phyloP scores from a whole-genome alignment of 345 rosid genomes.

The thale cress (Arabidopsis thaliana) region DNA sequence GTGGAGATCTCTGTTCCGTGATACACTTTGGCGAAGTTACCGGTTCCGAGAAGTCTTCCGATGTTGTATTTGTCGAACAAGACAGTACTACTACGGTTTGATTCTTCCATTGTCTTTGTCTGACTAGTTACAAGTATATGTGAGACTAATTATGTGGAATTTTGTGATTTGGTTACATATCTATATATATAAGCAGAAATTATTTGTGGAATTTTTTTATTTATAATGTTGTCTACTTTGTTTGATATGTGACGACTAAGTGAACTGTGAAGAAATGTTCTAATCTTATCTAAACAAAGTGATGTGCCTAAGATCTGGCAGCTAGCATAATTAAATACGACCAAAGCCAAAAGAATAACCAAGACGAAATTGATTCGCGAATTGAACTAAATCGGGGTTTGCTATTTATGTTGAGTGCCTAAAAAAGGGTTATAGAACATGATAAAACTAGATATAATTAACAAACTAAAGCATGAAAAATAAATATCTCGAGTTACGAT shows the following conservation, averaged over 20 bases:
- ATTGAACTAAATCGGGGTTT: not conserved
- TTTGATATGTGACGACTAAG: conserved; percentile 34
- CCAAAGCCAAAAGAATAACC: not conserved
- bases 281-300: conserved; percentile 34
- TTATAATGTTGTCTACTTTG: conserved; percentile 18
- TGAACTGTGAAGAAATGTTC: conserved; percentile 33
- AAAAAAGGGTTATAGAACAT: not conserved
- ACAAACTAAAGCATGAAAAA: not conserved
- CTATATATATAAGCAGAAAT: not conserved
- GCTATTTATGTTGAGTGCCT: not conserved
- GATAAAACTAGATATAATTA: not conserved
- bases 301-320: conserved; percentile 35
- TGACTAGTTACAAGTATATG: conserved; percentile 14
- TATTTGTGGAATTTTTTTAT: not conserved
- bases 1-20: conserved; percentile 58
- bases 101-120: conserved; percentile 44
- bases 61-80: conserved; percentile 70
- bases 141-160: not conserved
- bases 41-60: conserved; percentile 74
- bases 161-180: not conserved
- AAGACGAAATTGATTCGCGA: not conserved
- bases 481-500: not conserved
- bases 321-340: not conserved
- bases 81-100: conserved; percentile 25
- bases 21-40: conserved; percentile 84